Conservation (phyloP, 768 basidiomycete species). For the Pleurotus citrinopileatus region DNA sequence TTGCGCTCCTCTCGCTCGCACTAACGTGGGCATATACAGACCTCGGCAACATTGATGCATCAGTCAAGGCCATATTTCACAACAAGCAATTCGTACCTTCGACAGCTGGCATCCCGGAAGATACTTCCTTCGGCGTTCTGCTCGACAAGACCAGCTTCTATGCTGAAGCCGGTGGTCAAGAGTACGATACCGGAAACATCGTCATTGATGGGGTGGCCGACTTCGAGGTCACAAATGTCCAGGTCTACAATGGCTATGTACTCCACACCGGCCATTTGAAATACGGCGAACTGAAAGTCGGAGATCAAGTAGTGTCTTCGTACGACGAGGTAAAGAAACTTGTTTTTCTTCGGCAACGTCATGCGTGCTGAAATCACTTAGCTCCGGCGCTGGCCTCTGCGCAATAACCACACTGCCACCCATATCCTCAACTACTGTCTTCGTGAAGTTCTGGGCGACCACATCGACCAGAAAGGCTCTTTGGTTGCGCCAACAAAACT, state of each 20-base stretch:
- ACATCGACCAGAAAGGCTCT: constrained; percentile 97
- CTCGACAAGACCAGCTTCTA: constrained; percentile 96
- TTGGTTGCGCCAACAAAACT: constrained; percentile 94
- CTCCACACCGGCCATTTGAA: constrained; percentile 89
- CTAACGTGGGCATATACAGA: constrained; percentile 39
- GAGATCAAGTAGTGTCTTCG: constrained; percentile 80
- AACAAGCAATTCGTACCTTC: constrained; percentile 71
- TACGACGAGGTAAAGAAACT: constrained; percentile 98
- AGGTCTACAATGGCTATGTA: constrained; percentile 94
- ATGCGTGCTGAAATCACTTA: constrained; percentile 22
- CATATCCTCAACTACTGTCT: constrained; percentile 96
- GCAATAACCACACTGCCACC: constrained; percentile 98
- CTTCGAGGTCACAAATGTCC: constrained; percentile 92
- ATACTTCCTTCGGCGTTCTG: constrained; percentile 74
- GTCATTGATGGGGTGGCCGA: constrained; percentile 89
- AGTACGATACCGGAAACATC: constrained; percentile 94
- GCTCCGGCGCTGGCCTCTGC: constrained; percentile 92
- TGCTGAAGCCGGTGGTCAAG: constrained; percentile 96
- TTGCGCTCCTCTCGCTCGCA: not conserved
- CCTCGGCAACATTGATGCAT: constrained; percentile 73
- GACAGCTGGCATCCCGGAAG: constrained; percentile 64
- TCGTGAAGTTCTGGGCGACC: constrained; percentile 93
- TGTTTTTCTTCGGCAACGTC: not conserved
- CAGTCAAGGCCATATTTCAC: constrained; percentile 82
- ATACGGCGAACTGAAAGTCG: constrained; percentile 79